phyloP scores from a whole-genome alignment of 305 asterid genomes.

The Solanum hybrid region DNA sequence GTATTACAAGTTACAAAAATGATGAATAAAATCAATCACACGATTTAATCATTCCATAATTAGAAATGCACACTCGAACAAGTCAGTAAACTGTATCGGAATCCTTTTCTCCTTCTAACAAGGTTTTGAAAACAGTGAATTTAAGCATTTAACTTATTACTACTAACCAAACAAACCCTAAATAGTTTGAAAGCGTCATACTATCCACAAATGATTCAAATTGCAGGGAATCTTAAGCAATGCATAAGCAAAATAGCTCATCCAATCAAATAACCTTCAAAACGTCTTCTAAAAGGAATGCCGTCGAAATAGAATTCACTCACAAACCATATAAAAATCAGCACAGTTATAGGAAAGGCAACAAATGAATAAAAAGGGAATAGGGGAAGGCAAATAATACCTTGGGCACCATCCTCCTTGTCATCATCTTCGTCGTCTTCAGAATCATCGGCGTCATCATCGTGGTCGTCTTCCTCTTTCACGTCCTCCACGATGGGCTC shows the following conservation, averaged over 20 bases:
- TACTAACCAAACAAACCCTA: neutral
- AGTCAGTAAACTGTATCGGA: neutral
- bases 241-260: neutral
- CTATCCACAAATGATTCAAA: neutral
- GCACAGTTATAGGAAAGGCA: neutral
- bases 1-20: neutral
- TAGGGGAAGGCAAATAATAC: constrained; percentile 9
- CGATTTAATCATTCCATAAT: neutral
- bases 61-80: neutral
- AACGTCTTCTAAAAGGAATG: neutral
- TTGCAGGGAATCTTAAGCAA: neutral
- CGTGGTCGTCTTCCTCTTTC: constrained; percentile 67
- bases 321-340: neutral
- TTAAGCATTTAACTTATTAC: neutral
- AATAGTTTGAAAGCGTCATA: neutral
- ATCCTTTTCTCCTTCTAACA: neutral
- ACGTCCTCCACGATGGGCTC: constrained; percentile 67
- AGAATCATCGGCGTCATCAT: constrained; percentile 55
- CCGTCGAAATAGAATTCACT: neutral
- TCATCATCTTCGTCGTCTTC: constrained; percentile 84
- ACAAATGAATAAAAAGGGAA: neutral
- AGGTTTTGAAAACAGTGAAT: neutral
- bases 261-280: neutral
- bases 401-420: constrained; percentile 48
- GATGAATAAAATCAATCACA: neutral